These are phyloP conservation scores for Gossypium lobatum DNA, from an alignment of 441 rosid species.

Conservation along the genomic window DNA sequence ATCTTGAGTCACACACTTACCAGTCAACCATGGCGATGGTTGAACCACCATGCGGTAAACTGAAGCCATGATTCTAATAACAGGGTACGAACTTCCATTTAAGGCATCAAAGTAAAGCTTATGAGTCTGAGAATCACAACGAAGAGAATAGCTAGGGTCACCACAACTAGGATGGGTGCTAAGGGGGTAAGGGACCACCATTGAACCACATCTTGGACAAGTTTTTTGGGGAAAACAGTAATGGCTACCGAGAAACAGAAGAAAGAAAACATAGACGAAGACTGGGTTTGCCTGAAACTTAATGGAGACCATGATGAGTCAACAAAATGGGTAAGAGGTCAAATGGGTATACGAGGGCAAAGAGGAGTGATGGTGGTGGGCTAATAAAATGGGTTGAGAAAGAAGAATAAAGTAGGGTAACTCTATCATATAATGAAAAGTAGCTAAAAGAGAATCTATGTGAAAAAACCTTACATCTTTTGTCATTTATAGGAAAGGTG, in stretches of 20 bases:
- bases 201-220: slow-evolving; percentile 48
- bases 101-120: slow-evolving; percentile 43
- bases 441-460: slow-evolving; percentile 29
- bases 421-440: slow-evolving; percentile 13
- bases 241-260: slow-evolving; percentile 16
- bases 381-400: slow-evolving; percentile 25
- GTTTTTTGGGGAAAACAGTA: slow-evolving; percentile 27
- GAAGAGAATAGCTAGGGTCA: slow-evolving; percentile 41
- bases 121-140: slow-evolving; percentile 31
- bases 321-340: slow-evolving; percentile 10
- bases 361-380: slow-evolving; percentile 11
- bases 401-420: slow-evolving; percentile 31
- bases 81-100: slow-evolving; percentile 49
- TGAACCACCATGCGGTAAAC: slow-evolving; percentile 41
- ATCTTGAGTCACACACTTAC: slow-evolving; percentile 39
- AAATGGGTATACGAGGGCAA: neutral
- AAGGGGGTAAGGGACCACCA: slow-evolving; percentile 48
- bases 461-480: slow-evolving; percentile 20
- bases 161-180: slow-evolving; percentile 56
- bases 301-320: slow-evolving; percentile 26
- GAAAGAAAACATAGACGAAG: slow-evolving; percentile 6
- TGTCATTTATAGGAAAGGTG: slow-evolving; percentile 17
- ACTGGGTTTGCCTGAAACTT: slow-evolving; percentile 5
- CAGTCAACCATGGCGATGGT: slow-evolving; percentile 40
- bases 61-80: slow-evolving; percentile 31